Base-by-base conservation (phyloP, 2,329 filamentous ascomycete species). In the Alternaria longipes region DNA sequence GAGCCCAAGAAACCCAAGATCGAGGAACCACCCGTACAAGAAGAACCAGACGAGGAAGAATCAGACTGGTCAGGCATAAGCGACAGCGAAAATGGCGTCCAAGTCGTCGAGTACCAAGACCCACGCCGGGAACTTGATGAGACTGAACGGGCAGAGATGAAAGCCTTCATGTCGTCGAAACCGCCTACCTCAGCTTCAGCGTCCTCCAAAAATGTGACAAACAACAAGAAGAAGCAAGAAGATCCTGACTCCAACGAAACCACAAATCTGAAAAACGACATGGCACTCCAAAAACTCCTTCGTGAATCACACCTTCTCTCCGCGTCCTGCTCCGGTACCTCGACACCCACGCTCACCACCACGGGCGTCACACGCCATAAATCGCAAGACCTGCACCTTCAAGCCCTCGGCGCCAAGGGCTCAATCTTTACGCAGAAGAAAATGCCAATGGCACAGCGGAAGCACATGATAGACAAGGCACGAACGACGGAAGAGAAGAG, bases 271-370 rank as follows among this genome's bases (percentile, higher is more conserved):
- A 93, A 94, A 77, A 94, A 97, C 78, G 95, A 98, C 78, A 88
- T 97, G 55, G 94, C 92, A 40, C 88, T 99, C 14, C 94, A 97
- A 78, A 90, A 93, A 47, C 88, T 99, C 41, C 88, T 99, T 59
- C 86, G 90, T 69, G 95, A 99, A 84, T 97, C 94, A 0, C 93
- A 97, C 80, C 89, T 98, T 62, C 88, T 98, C 59, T 83, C 85
- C 28, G 82, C 84, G 56, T 82, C 85, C 4, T 84, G 85, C 45
- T 83, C 85, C 18, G 66, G 67, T 40, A 62, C 69, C 45, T 71
- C 73, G 0, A 74, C 70, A 0, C 83, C 86, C 22, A 75, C 80
- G 16, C 71, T 81, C 45, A 75, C 80, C 41, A 75, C 78, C 30
- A 81, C 83, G 3, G 94, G 94, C 55, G 89, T 89, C 70, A 90